Evolutionary conservation across 2,329 filamentous ascomycete species (phyloP).

Genomic region (Fusarium falciforme): DNA sequence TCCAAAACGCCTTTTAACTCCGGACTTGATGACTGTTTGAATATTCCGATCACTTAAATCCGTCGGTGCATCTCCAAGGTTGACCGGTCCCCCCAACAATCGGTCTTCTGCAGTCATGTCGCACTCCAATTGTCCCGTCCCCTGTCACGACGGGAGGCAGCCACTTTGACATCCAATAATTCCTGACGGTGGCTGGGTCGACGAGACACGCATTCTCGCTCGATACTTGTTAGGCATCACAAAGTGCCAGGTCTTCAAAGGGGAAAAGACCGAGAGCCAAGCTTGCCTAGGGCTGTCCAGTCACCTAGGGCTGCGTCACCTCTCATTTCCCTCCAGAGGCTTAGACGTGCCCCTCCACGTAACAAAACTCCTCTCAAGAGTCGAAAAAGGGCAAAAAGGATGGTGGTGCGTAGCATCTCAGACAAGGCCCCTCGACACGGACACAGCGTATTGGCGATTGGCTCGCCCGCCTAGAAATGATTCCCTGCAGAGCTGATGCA

Average conservation of each 20-base stretch:
- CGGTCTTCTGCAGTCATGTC: background rate
- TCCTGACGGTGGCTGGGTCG: conserved; percentile 2
- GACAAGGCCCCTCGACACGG: background rate
- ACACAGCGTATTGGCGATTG: conserved; percentile 13
- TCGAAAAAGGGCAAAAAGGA: background rate
- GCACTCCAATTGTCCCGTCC: background rate
- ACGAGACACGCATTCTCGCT: background rate
- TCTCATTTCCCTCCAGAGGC: conserved; percentile 26
- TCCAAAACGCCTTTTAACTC: background rate
- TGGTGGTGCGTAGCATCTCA: background rate
- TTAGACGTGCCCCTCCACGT: conserved; percentile 31
- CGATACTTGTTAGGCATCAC: background rate
- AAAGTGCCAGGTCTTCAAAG: background rate
- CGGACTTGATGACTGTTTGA: background rate
- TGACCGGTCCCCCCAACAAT: background rate
- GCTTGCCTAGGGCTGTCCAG: background rate
- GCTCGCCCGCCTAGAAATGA: background rate
- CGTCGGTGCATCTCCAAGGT: background rate
- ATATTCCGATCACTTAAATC: background rate
- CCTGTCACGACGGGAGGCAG: background rate
- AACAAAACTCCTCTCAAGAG: conserved; percentile 1
- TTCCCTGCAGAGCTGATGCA: conserved; percentile 19
- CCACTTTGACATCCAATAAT: background rate
- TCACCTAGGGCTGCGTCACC: conserved; percentile 2
- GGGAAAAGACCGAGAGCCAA: background rate